Evolutionary conservation across 148 eudicot genomes (phyloP).

Genomic region (Camellia granthamiana): DNA sequence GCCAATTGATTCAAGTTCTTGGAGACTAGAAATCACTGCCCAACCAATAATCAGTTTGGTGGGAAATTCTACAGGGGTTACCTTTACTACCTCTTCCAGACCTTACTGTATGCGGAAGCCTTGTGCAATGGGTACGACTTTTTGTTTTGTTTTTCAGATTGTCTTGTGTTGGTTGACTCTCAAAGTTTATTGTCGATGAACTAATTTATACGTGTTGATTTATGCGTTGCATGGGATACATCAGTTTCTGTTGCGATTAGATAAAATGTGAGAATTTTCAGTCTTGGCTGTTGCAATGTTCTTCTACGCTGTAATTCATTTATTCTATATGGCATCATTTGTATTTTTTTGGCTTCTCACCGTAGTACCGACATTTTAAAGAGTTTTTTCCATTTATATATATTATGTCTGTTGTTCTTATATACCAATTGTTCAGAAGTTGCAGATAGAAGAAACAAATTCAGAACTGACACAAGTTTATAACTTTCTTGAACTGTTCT

Average conservation of each 20-base stretch:
- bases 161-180: neutral
- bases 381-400: neutral
- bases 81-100: too few species aligned
- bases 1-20: neutral
- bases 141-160: too few species aligned
- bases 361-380: neutral
- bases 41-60: neutral
- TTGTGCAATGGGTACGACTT: too few species aligned
- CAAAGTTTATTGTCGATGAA: neutral
- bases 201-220: conserved; percentile 9
- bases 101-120: too few species aligned
- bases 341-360: neutral
- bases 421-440: neutral
- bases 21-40: conserved; percentile 5
- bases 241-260: neutral
- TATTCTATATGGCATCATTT: neutral
- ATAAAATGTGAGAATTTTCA: neutral
- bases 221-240: neutral
- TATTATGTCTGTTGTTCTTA: neutral
- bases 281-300: conserved; percentile 1
- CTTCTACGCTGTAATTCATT: neutral
- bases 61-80: neutral
- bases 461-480: neutral
- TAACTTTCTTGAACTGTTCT: neutral
- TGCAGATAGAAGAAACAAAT: neutral